Evolutionary conservation across 1,139 yeast species (phyloP), one percentile per base, ranked within the genome.

Genomic region (Magnusiomyces fungicola): DNA sequence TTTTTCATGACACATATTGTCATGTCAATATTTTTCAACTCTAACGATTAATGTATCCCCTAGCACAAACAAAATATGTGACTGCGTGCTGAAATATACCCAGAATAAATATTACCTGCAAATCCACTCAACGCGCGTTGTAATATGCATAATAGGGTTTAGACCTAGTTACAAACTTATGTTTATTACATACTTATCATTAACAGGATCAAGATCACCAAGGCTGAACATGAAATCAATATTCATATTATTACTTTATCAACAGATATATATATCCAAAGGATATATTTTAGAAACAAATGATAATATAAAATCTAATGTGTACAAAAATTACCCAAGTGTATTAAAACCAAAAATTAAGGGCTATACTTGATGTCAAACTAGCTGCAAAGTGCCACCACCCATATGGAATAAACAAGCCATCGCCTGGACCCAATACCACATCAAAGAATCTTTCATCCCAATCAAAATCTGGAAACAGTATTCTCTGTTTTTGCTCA

Each of bases 301-400:
- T 27, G 7, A 12, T 27, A 27, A 27, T 27, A 27, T 27, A 27
- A 12, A 7, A 27, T n/a, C n/a, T n/a, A n/a, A n/a, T n/a, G n/a
- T n/a, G n/a, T n/a, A n/a, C n/a, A n/a, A n/a, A n/a, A n/a, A n/a
- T n/a, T n/a, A n/a, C n/a, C n/a, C n/a, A n/a, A 18, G 4, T 5
- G 6, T 9, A 16, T 48, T 48, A 56, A 43, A 60, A 57, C 64
- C 64, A 60, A 40, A 57, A 57, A 43, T 61, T 61, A 6, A 61
- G 55, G 32, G 61, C 58, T 10, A 59, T 51, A 38, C 61, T 56
- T 6, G 50, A 40, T 7, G 58, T 49, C 16, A 48, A 29, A 46
- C 61, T 58, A 23, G 45, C 50, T 1, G 60, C 61, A 49, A 54
- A 60, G 41, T 61, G 64, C 64, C 64, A 61, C 62, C 63, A 61